Conservation (phyloP, 140 eudicot genomes). For the Bidens hawaiensis region DNA sequence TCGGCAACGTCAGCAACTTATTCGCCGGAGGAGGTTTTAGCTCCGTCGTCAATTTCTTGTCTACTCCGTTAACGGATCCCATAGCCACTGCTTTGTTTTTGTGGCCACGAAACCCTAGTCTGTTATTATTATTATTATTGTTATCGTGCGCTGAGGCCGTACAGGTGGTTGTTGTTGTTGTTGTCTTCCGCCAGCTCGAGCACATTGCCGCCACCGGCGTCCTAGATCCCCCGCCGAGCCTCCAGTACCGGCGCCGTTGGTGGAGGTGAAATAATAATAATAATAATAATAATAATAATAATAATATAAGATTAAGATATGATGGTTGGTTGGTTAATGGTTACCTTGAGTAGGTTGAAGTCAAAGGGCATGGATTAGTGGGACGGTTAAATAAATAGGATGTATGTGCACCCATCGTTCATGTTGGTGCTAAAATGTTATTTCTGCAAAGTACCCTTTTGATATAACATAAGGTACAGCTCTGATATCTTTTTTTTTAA, state of each 20-base stretch:
- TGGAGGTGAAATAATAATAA: too few species aligned
- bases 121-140: constrained; percentile 19
- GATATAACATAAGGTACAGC: neutral
- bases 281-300: too few species aligned
- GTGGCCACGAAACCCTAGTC: constrained; percentile 33
- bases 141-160: constrained; percentile 23
- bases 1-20: constrained; percentile 86
- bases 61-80: constrained; percentile 45
- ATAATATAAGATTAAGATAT: too few species aligned
- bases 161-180: constrained; percentile 10
- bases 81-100: constrained; percentile 23
- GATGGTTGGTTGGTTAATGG: constrained; percentile 17
- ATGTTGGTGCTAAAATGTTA: too few species aligned
- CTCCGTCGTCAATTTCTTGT: constrained; percentile 17
- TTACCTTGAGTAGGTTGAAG: too few species aligned
- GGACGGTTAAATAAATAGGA: too few species aligned
- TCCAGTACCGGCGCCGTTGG: constrained; percentile 26
- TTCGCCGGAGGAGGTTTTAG: constrained; percentile 26
- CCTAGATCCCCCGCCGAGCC: constrained; percentile 19
- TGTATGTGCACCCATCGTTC: too few species aligned
- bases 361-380: too few species aligned
- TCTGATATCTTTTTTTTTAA: neutral
- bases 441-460: neutral
- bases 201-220: constrained; percentile 19
- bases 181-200: constrained; percentile 28